These are phyloP conservation scores for Lizanozyma gosingica DNA, from an alignment of 1,139 yeast species.

Conservation along the genomic window DNA sequence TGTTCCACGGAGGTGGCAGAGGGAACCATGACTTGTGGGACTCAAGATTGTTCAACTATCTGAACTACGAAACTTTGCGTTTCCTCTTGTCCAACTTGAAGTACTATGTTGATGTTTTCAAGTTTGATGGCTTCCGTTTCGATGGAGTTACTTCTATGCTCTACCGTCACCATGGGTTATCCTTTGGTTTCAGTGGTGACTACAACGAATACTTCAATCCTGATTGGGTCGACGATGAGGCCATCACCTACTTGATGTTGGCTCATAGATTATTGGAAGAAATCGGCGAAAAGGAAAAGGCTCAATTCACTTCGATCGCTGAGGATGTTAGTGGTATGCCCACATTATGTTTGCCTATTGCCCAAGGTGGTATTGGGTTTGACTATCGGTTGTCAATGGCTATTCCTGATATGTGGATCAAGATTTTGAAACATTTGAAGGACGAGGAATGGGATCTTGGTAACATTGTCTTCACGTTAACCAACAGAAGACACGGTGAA, in stretches of 20 bases:
- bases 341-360: constrained; percentile 70
- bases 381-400: constrained; percentile 96
- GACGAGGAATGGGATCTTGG: constrained; percentile 95
- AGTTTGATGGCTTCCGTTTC: constrained; percentile 91
- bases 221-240: constrained; percentile 79
- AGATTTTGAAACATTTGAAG: constrained; percentile 66
- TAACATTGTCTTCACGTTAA: constrained; percentile 66
- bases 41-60: constrained; percentile 84
- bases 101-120: constrained; percentile 72
- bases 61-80: constrained; percentile 81
- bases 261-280: constrained; percentile 70
- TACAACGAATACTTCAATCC: constrained; percentile 85
- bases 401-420: constrained; percentile 98
- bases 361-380: constrained; percentile 82
- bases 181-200: constrained; percentile 83
- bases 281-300: constrained; percentile 26
- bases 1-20: constrained; percentile 73
- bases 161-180: constrained; percentile 85
- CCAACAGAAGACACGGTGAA: constrained; percentile 85
- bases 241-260: constrained; percentile 75
- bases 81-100: constrained; percentile 83
- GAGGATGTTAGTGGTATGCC: constrained; percentile 99
- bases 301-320: constrained; percentile 70
- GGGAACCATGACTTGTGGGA: constrained; percentile 95
- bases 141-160: constrained; percentile 96